phyloP scores from a whole-genome alignment of 2,329 filamentous ascomycete species.

The Penicillium sp. region DNA sequence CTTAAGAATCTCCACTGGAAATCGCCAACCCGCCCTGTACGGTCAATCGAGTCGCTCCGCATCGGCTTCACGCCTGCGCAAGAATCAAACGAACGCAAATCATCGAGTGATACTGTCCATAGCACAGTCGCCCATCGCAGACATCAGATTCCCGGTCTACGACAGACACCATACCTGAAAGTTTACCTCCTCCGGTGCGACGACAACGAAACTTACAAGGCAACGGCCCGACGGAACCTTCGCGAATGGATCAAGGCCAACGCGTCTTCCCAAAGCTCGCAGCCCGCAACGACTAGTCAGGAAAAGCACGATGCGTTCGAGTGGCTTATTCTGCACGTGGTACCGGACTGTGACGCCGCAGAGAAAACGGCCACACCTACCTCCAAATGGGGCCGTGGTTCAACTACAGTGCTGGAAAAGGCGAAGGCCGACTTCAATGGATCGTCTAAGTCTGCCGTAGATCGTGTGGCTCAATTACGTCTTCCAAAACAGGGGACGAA shows the following conservation, averaged over 20 bases:
- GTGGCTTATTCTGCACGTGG: slow-evolving; percentile 90
- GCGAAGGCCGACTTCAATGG: slow-evolving; percentile 86
- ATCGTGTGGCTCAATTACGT: slow-evolving; percentile 81
- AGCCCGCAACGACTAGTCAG: slow-evolving; percentile 57
- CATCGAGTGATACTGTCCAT: slow-evolving; percentile 38
- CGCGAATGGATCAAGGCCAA: slow-evolving; percentile 88
- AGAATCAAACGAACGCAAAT: slow-evolving; percentile 34
- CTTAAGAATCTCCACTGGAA: slow-evolving; percentile 96
- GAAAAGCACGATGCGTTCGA: slow-evolving; percentile 97
- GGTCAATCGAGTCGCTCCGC: slow-evolving; percentile 90
- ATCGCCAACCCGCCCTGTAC: slow-evolving; percentile 82
- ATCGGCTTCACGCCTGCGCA: slow-evolving; percentile 75
- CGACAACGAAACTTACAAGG: slow-evolving; percentile 92
- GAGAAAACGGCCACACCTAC: slow-evolving; percentile 62
- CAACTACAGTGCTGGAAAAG: slow-evolving; percentile 84
- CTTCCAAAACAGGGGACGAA: slow-evolving; percentile 62
- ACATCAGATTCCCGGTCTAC: slow-evolving; percentile 91
- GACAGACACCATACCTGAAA: slow-evolving; percentile 91
- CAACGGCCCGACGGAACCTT: slow-evolving; percentile 70
- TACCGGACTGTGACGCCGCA: slow-evolving; percentile 69
- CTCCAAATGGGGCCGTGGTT: slow-evolving; percentile 74
- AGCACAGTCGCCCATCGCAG: slow-evolving; percentile 55
- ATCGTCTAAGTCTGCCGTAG: slow-evolving; percentile 66
- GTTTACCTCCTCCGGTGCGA: slow-evolving; percentile 87
- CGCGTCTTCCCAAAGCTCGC: slow-evolving; percentile 49